These are phyloP conservation scores for Komagataella kurtzmanii DNA, from an alignment of 805 yeast genomes.

Conservation along the genomic window DNA sequence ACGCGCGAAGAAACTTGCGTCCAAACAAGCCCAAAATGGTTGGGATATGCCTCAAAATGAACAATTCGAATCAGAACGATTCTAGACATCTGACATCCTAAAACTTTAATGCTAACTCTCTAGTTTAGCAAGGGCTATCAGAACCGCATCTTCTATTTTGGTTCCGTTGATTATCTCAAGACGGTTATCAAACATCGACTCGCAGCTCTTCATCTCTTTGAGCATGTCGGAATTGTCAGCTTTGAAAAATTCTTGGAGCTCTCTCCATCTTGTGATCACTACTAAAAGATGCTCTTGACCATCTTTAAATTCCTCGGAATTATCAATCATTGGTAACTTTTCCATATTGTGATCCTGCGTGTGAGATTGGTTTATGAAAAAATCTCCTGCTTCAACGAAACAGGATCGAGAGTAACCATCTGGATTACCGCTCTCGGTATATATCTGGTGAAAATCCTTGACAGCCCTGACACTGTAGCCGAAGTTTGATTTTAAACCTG, in stretches of 20 bases:
- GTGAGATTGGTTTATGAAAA: constrained; percentile 20
- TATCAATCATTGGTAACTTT: constrained; percentile 3
- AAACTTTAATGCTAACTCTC: neutral
- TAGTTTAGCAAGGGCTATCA: constrained; percentile 37
- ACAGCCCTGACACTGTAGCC: constrained; percentile 72
- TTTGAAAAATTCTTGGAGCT: constrained; percentile 38
- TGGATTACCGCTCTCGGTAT: constrained; percentile 53
- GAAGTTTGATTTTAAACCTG: constrained; percentile 46
- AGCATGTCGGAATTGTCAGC: constrained; percentile 30
- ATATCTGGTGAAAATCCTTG: constrained; percentile 42
- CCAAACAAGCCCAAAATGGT: neutral
- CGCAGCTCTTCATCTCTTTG: constrained; percentile 37
- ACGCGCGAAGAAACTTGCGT: neutral
- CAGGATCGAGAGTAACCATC: constrained; percentile 61
- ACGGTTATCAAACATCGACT: constrained; percentile 60
- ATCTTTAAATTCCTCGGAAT: constrained; percentile 8
- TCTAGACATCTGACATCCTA: neutral
- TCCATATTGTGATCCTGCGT: neutral
- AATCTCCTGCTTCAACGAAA: constrained; percentile 58
- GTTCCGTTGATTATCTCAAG: constrained; percentile 38
- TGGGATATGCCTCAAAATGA: too few relatives aligned
- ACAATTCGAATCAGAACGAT: too few relatives aligned
- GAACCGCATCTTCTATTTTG: constrained; percentile 58
- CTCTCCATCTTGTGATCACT: constrained; percentile 51
- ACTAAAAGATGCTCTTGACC: constrained; percentile 26